phyloP scores from a whole-genome alignment of 371 early-diverging fungal species.

The Mortierella sp. region DNA sequence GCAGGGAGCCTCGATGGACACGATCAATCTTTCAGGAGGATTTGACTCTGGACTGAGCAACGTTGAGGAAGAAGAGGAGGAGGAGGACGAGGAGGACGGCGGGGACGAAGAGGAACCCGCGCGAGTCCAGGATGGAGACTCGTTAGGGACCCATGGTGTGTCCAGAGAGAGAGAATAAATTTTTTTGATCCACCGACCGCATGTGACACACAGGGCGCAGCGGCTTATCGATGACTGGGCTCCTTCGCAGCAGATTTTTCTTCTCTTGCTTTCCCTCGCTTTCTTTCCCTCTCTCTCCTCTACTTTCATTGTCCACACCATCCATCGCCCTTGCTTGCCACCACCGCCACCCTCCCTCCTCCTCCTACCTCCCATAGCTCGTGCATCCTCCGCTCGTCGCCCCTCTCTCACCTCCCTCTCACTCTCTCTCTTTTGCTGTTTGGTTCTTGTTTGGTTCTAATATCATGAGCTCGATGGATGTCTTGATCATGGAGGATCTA shows the following conservation, averaged over 20 bases:
- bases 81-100: conserved; percentile 3
- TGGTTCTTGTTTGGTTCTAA: background rate
- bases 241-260: no score
- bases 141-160: no score
- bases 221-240: no score
- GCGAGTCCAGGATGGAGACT: background rate
- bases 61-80: conserved; percentile 25
- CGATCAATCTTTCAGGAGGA: background rate
- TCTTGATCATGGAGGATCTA: conserved; percentile 2
- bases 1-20: conserved; percentile 1
- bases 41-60: conserved; percentile 23
- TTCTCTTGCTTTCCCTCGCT: no score
- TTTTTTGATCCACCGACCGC: no score
- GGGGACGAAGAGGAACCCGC: background rate
- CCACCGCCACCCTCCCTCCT: no score
- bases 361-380: no score
- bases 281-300: no score
- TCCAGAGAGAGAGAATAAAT: no score
- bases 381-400: background rate
- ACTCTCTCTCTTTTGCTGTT: background rate
- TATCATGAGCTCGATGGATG: background rate
- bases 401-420: background rate
- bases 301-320: no score
- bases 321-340: no score
- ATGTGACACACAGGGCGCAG: no score